A percentile compares a stretch with the other conserved stretches of the same genome.
Conservation (phyloP, 73 alveolate genomes). For the Uronychia binucleata region DNA sequence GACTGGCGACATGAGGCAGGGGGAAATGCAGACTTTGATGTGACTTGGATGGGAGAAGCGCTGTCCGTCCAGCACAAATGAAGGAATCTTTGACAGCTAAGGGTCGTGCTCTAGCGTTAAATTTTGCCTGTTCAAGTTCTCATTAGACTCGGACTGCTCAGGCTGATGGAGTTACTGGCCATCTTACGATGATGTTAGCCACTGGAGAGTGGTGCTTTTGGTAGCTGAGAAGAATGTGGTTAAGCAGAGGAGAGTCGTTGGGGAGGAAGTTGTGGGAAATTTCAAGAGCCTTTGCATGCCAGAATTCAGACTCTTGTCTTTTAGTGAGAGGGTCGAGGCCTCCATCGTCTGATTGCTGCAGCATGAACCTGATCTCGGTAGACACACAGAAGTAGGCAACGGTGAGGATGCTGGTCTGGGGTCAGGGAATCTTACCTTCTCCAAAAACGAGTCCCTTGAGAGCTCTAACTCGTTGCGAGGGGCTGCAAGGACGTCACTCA, state of each 20-base stretch:
- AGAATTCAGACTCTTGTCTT: constrained; percentile 71
- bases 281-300: constrained; percentile 74
- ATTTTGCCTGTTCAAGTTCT: constrained; percentile 34
- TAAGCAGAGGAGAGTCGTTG: constrained; percentile 77
- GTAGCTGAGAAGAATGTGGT: constrained; percentile 76
- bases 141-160: constrained; percentile 23
- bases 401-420: constrained; percentile 62
- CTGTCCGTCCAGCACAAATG: not conserved
- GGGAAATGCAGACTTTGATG: constrained; percentile 36
- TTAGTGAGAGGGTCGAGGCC: not conserved
- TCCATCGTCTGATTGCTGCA: constrained; percentile 58
- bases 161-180: constrained; percentile 17
- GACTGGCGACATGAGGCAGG: constrained; percentile 37
- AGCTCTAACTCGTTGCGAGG: constrained; percentile 77
- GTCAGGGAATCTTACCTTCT: constrained; percentile 31
- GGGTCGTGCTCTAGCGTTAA: constrained; percentile 25
- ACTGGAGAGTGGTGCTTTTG: constrained; percentile 76
- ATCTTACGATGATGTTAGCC: not conserved
- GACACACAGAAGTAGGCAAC: constrained; percentile 86
- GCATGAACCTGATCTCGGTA: constrained; percentile 76
- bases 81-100: not conserved
- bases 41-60: not conserved
- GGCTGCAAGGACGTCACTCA: constrained; percentile 69
- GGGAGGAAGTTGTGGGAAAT: constrained; percentile 77
- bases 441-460: constrained; percentile 81